Percentiles rank a stretch among this genome's conserved stretches.
These are phyloP conservation scores for Naegleria fowleri DNA, from an alignment of 208 protist genomes.

Conservation along the genomic window DNA sequence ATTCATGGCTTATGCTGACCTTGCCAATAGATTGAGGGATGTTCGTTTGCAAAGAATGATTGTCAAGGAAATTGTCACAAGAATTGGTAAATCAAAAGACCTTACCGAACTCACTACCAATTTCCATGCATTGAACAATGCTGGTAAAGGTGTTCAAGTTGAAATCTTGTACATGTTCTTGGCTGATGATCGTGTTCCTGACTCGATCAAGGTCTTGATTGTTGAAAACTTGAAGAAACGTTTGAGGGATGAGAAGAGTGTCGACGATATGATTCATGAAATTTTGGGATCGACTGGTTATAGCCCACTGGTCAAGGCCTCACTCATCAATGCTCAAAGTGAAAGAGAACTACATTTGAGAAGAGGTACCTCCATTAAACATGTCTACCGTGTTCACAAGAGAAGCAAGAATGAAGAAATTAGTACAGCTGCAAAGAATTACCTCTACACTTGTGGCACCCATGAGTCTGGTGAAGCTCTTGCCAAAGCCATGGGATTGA, in stretches of 20 bases:
- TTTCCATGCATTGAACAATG: conserved; percentile 8
- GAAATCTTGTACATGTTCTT: background rate
- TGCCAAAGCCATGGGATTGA: background rate
- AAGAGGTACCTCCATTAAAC: background rate
- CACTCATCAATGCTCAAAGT: background rate
- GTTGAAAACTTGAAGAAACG: background rate
- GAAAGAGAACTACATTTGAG: background rate
- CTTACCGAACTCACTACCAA: background rate
- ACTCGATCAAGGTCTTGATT: background rate
- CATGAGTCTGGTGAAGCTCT: background rate
- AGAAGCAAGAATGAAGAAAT: background rate
- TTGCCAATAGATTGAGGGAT: background rate
- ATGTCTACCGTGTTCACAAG: background rate
- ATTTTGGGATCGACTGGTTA: background rate
- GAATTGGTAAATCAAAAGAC: background rate
- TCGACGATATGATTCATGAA: background rate
- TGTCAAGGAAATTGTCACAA: background rate
- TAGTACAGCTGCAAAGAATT: background rate
- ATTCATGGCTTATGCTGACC: background rate
- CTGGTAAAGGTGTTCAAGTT: background rate
- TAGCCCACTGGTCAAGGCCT: background rate
- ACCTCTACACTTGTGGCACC: background rate
- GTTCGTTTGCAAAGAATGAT: background rate
- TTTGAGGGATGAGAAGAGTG: background rate
- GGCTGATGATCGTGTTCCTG: background rate